Conservation (phyloP, 768 basidiomycete genomes). For the Leccinum boreale region DNA sequence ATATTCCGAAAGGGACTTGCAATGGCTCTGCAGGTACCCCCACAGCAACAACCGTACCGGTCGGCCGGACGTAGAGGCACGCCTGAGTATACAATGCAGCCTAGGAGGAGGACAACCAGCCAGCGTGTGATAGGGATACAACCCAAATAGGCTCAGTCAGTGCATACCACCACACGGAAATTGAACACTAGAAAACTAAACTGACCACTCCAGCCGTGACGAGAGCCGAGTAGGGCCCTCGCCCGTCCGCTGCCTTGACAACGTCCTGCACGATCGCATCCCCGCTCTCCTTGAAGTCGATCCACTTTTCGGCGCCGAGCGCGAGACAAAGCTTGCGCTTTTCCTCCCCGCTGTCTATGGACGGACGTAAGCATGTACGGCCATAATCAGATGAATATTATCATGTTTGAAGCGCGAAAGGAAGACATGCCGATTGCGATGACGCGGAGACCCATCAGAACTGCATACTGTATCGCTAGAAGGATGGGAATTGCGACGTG, state of each 20-base stretch:
- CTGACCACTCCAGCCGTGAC: conserved; percentile 22
- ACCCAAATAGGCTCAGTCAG: not conserved
- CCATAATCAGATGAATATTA: not conserved
- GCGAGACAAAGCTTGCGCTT: conserved; percentile 36
- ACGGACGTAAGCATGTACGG: not conserved
- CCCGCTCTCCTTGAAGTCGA: conserved; percentile 45
- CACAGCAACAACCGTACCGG: conserved; percentile 40
- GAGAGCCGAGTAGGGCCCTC: conserved; percentile 41
- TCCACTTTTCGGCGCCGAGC: conserved; percentile 41
- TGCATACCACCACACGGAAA: not conserved
- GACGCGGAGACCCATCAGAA: conserved; percentile 40
- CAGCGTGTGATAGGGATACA: not conserved
- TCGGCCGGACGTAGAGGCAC: conserved; percentile 41
- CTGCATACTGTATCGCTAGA: conserved; percentile 45
- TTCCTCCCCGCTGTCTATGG: conserved; percentile 40
- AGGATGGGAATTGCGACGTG: not conserved
- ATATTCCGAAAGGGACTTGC: conserved; percentile 29
- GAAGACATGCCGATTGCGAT: conserved; percentile 37
- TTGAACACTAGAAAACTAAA: not conserved
- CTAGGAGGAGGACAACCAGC: not conserved
- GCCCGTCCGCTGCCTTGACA: conserved; percentile 36
- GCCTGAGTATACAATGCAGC: conserved; percentile 42
- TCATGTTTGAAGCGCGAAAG: not conserved
- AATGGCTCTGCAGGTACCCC: conserved; percentile 36
- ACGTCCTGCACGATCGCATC: conserved; percentile 38